A percentile compares a stretch with the other conserved stretches of the same genome.
Conservation (phyloP, 2,329 filamentous ascomycete species). For the Pestalotiopsis sp. region DNA sequence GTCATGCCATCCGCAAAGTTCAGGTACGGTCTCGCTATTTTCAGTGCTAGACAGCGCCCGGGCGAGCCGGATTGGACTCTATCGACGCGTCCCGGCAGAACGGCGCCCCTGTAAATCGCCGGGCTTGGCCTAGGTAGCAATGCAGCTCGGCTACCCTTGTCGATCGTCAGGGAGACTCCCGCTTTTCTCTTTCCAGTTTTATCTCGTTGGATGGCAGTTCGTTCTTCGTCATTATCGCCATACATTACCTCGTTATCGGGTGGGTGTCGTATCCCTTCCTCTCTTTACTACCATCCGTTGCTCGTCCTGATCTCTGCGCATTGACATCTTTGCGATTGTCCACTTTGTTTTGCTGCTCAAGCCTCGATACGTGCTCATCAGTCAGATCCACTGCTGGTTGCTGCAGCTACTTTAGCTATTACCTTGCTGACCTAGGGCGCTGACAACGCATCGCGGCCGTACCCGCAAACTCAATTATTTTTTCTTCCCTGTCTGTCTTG, state of each 20-base stretch:
- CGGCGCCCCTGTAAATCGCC: neutral
- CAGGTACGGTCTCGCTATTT: neutral
- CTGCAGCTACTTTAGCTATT: conserved; percentile 10
- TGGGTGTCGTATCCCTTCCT: neutral
- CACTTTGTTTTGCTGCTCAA: no score
- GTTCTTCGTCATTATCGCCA: neutral
- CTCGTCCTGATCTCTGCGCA: neutral
- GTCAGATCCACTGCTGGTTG: neutral
- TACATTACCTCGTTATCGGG: neutral
- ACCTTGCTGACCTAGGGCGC: neutral
- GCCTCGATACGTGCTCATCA: neutral
- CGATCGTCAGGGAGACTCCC: conserved; percentile 7
- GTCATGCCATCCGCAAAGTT: neutral
- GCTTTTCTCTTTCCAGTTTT: neutral
- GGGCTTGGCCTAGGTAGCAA: neutral
- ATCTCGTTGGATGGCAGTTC: neutral
- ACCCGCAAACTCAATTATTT: neutral
- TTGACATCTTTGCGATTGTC: neutral
- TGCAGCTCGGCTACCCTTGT: neutral
- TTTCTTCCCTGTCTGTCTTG: neutral
- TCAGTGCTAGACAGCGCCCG: neutral
- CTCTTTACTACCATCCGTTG: neutral
- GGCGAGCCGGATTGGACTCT: neutral
- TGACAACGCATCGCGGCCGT: conserved; percentile 6
- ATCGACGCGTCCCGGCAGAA: neutral